phyloP scores from a whole-genome alignment of 208 protist genomes.

The Wallacemonas sp. region DNA sequence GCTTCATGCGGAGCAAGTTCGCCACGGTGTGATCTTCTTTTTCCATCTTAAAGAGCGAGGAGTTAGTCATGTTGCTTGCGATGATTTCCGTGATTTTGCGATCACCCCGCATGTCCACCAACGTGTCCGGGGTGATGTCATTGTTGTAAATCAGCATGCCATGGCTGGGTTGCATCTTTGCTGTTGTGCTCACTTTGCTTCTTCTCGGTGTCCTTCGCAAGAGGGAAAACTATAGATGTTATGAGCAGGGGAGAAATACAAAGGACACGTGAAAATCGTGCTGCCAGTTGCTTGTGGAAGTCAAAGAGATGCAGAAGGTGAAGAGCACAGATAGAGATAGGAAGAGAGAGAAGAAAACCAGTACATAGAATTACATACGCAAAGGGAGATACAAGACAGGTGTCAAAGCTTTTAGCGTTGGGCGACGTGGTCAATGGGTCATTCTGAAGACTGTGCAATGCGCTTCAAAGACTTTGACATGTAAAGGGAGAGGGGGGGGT shows the following conservation, averaged over 20 bases:
- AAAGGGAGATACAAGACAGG: too few relatives aligned
- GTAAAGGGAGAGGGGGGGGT: too few relatives aligned
- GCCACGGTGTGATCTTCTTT: slow-evolving; percentile 92
- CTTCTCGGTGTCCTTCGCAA: not conserved
- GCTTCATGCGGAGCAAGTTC: slow-evolving; percentile 88
- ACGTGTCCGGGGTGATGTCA: slow-evolving; percentile 87
- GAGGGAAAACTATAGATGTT: not conserved
- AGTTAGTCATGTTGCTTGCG: slow-evolving; percentile 80
- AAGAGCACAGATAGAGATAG: slow-evolving; percentile 3
- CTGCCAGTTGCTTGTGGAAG: too few relatives aligned
- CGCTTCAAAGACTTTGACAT: too few relatives aligned
- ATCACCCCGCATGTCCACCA: slow-evolving; percentile 84
- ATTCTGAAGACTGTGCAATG: too few relatives aligned
- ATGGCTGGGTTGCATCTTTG: slow-evolving; percentile 69
- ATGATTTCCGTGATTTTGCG: slow-evolving; percentile 82
- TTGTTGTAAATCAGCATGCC: slow-evolving; percentile 92
- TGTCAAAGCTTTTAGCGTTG: too few relatives aligned
- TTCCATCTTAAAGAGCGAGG: slow-evolving; percentile 86
- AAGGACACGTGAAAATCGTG: not conserved
- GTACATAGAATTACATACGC: too few relatives aligned
- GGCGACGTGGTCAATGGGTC: too few relatives aligned
- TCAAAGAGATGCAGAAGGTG: not conserved
- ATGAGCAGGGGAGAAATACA: not conserved
- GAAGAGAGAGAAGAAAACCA: not conserved
- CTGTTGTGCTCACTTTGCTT: too few relatives aligned